Base-by-base conservation (phyloP, 306 rosid genomes). In the Nissolia schottii region DNA sequence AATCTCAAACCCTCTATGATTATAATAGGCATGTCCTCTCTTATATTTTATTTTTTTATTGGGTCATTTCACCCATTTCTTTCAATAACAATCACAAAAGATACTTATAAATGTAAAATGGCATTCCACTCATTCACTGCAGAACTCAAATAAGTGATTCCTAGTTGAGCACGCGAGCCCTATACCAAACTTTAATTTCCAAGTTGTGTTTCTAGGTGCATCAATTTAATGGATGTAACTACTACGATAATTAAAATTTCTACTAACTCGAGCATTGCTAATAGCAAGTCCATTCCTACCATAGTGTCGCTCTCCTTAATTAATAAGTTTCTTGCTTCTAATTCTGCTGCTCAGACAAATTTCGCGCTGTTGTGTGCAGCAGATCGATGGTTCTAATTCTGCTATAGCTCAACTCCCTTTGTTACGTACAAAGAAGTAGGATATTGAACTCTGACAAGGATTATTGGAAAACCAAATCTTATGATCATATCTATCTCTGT, bases 391-490 rank as follows among this genome's bases (percentile, higher is more conserved):
- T 23, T 53, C 32, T 11, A 53, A 24, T 23, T 53, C 31, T 10
- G 60, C 16, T 24, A 53, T n/a, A n/a, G n/a, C 23, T 46, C 22
- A 20, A 7, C 28, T 7, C 5, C 15, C 22, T 6, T 20, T 19
- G 11, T 10, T 18, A 7, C 9, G 13, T 16, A 59, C 63, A 27
- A 6, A 45, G 16, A 66, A 45, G 54, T 14, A 46, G 38, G 40
- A 25, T 15, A 49, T 19, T 24, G 31, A 46, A 20, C 20, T 29
- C 22, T 40, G 62, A 9, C 53, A 9, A 40, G 1, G 66, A 71
- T 9, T n/a, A n/a, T n/a, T n/a, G 3, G 4, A 51, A 61, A 70
- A 40, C 41, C 28, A 25, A 37, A 77, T 70, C 81, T 61, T 58
- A 46, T 41, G 15, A 53, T 38, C 54, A 10, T 14, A 19, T 23